A percentile compares a stretch with the other conserved stretches of the same genome.
Conservation (phyloP, 2,329 filamentous ascomycete species). For the Cercospora sojina region DNA sequence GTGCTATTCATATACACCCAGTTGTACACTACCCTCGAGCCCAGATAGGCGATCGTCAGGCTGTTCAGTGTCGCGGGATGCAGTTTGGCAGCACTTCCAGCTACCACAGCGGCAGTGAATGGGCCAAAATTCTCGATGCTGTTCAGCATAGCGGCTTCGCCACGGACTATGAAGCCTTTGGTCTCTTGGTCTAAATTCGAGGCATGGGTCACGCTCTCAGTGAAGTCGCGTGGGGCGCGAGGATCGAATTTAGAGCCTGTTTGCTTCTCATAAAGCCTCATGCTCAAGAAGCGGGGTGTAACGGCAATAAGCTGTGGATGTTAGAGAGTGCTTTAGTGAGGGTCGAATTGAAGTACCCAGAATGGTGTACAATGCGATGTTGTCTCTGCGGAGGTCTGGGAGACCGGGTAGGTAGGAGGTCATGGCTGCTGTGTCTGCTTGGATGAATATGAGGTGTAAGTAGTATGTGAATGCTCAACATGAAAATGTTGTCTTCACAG, state of each 20-base stretch:
- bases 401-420: conserved; percentile 26
- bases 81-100: conserved; percentile 41
- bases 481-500: not conserved
- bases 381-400: conserved; percentile 25
- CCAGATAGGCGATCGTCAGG: conserved; percentile 33
- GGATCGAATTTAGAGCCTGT: conserved; percentile 31
- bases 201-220: conserved; percentile 30
- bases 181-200: conserved; percentile 37
- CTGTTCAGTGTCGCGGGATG: conserved; percentile 31
- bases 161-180: conserved; percentile 38
- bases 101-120: conserved; percentile 42
- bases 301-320: conserved; percentile 30
- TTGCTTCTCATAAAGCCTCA: conserved; percentile 20
- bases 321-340: conserved; percentile 29
- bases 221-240: conserved; percentile 35
- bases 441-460: not conserved
- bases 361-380: conserved; percentile 35
- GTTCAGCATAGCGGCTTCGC: conserved; percentile 42
- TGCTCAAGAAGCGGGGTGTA: conserved; percentile 39
- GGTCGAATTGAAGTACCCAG: conserved; percentile 33
- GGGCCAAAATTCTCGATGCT: conserved; percentile 44
- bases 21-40: conserved; percentile 34
- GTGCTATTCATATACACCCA: conserved; percentile 34
- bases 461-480: not conserved
- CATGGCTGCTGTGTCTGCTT: conserved; percentile 20